Evolutionary conservation across 2,329 filamentous ascomycete genomes (phyloP).

Genomic region (Ascomycota sp.): DNA sequence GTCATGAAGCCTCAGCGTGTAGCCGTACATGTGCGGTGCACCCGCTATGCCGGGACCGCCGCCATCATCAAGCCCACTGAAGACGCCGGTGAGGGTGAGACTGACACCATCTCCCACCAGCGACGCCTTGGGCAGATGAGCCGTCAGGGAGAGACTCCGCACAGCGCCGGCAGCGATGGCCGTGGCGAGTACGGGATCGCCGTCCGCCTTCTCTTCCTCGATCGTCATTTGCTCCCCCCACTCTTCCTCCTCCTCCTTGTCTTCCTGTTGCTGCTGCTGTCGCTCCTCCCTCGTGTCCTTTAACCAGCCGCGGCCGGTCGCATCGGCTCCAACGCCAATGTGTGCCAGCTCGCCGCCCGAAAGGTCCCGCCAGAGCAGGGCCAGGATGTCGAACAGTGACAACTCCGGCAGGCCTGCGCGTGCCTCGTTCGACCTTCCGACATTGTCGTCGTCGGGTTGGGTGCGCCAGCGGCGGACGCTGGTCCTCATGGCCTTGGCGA

Average conservation of each 20-base stretch:
- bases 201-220: too few species aligned
- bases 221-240: too few species aligned
- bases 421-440: too few species aligned
- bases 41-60: too few species aligned
- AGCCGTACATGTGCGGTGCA: conserved; percentile 5
- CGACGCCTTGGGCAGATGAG: conserved; percentile 44
- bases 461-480: conserved; percentile 14
- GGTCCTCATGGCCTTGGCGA: conserved; percentile 41
- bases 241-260: too few species aligned
- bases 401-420: background rate
- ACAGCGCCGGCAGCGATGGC: conserved; percentile 15
- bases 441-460: too few species aligned
- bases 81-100: conserved; percentile 23
- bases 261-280: too few species aligned
- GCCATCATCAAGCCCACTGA: conserved; percentile 2
- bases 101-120: conserved; percentile 39
- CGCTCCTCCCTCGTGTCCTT: too few species aligned
- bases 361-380: conserved; percentile 12
- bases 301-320: too few species aligned
- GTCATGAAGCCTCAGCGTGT: conserved; percentile 26
- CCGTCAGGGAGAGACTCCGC: conserved; percentile 25
- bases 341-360: conserved; percentile 4
- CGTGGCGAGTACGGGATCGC: background rate
- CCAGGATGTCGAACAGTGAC: conserved; percentile 9
- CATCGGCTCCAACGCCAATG: too few species aligned